Evolutionary conservation across 331 rosid species (phyloP).

Genomic region (Arachis monticola): DNA sequence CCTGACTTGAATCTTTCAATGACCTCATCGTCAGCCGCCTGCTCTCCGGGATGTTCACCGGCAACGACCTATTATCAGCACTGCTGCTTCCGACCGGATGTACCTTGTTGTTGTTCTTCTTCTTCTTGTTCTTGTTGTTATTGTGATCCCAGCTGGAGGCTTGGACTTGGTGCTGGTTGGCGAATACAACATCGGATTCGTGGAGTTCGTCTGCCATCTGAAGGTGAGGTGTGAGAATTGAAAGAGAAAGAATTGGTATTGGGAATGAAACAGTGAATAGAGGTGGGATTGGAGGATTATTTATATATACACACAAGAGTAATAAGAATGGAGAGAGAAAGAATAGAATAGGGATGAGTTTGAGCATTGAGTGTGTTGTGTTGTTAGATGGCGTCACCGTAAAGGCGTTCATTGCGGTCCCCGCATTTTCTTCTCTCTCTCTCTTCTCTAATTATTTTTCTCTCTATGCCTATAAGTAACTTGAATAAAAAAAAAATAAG

Average conservation of each 20-base stretch:
- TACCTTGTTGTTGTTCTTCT: background rate
- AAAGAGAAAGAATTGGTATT: background rate
- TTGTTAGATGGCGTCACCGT: constrained; percentile 58
- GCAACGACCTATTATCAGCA: constrained; percentile 14
- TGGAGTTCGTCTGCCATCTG: constrained; percentile 61
- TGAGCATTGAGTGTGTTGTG: constrained; percentile 24
- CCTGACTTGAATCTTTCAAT: constrained; percentile 34
- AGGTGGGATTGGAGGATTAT: constrained; percentile 27
- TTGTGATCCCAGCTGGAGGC: too few relatives aligned
- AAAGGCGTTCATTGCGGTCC: constrained; percentile 66
- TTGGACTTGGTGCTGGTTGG: constrained; percentile 35
- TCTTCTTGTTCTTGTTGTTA: too few relatives aligned
- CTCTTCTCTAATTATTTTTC: background rate
- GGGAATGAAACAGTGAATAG: constrained; percentile 46
- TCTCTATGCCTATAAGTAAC: too few relatives aligned
- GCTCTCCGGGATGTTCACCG: constrained; percentile 63
- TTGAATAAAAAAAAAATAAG: too few relatives aligned
- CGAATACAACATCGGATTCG: constrained; percentile 79
- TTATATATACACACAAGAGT: background rate
- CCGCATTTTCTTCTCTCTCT: constrained; percentile 32
- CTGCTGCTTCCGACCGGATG: too few relatives aligned
- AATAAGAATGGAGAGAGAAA: background rate
- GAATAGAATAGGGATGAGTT: background rate
- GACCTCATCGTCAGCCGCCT: background rate
- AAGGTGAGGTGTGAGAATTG: background rate